Conservation (phyloP, 2,329 filamentous ascomycete species). For the Metarhizium rileyi region DNA sequence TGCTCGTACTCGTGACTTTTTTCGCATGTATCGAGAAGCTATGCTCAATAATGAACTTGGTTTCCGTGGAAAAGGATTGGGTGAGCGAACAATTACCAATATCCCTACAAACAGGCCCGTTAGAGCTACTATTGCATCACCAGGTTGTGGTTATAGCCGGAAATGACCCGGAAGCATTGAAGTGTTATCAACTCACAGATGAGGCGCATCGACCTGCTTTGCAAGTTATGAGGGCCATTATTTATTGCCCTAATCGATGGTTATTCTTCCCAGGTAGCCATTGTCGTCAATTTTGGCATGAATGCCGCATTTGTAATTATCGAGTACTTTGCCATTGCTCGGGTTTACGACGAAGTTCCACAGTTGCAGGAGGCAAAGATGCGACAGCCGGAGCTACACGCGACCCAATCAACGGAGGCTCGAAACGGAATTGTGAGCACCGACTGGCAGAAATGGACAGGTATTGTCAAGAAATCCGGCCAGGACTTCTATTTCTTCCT, state of each 20-base stretch:
- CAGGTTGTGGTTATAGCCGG: conserved; percentile 15
- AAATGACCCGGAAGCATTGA: neutral
- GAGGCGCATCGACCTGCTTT: conserved; percentile 51
- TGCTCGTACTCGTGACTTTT: neutral
- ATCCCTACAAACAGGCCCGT: neutral
- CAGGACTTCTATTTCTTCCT: conserved; percentile 31
- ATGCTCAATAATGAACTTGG: conserved; percentile 51
- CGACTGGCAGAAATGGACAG: neutral
- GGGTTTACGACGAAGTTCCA: conserved; percentile 19
- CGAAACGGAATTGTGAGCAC: neutral
- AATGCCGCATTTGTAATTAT: conserved; percentile 36
- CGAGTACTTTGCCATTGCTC: conserved; percentile 42
- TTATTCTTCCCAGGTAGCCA: conserved; percentile 36
- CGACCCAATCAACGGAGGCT: neutral
- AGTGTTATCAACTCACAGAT: conserved; percentile 43
- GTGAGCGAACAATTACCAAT: conserved; percentile 18
- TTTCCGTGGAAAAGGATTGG: conserved; percentile 66
- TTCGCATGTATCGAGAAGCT: conserved; percentile 31
- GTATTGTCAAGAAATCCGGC: neutral
- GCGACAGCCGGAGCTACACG: neutral
- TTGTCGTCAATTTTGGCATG: conserved; percentile 38
- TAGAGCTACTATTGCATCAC: neutral
- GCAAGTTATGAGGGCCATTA: conserved; percentile 48
- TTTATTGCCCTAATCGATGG: conserved; percentile 41
- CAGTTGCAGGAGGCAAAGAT: conserved; percentile 17